Conservation (phyloP, 805 yeast genomes). For the Candida glaebosa region DNA sequence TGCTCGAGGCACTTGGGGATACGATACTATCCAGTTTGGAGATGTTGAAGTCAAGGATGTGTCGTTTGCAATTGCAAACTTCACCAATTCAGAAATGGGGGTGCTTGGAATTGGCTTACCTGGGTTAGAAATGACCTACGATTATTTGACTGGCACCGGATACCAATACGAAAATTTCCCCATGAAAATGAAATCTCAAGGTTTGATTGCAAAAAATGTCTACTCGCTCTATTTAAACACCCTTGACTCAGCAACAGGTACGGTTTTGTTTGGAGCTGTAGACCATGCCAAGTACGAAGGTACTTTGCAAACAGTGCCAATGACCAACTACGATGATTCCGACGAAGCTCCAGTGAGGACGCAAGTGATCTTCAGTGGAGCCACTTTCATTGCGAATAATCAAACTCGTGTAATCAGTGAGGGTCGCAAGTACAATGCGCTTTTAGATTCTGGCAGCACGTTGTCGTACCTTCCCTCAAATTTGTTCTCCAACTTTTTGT, state of each 20-base stretch:
- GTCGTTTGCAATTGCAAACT: slow-evolving; percentile 11
- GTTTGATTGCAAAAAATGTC: slow-evolving; percentile 25
- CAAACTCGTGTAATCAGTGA: background rate
- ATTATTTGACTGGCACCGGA: slow-evolving; percentile 5
- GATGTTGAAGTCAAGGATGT: slow-evolving; percentile 7
- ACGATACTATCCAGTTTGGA: slow-evolving; percentile 17
- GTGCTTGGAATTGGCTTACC: slow-evolving; percentile 21
- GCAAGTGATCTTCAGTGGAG: background rate
- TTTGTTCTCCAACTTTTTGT: slow-evolving; percentile 24
- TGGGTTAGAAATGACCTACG: background rate
- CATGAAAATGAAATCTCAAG: slow-evolving; percentile 22
- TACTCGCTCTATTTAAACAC: slow-evolving; percentile 30
- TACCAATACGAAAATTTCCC: slow-evolving; percentile 22
- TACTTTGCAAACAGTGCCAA: slow-evolving; percentile 12
- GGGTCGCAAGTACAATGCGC: slow-evolving; percentile 27
- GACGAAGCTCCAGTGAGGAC: background rate
- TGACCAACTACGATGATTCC: background rate
- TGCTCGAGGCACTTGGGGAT: slow-evolving; percentile 49
- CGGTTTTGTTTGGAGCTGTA: slow-evolving; percentile 25
- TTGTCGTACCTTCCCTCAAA: slow-evolving; percentile 41
- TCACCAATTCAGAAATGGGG: slow-evolving; percentile 8
- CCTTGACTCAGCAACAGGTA: slow-evolving; percentile 13
- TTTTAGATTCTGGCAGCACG: slow-evolving; percentile 61
- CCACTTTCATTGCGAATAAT: background rate
- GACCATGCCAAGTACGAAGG: slow-evolving; percentile 25